Conservation (phyloP, 495 filamentous ascomycete genomes). For the Penicillium lagena region DNA sequence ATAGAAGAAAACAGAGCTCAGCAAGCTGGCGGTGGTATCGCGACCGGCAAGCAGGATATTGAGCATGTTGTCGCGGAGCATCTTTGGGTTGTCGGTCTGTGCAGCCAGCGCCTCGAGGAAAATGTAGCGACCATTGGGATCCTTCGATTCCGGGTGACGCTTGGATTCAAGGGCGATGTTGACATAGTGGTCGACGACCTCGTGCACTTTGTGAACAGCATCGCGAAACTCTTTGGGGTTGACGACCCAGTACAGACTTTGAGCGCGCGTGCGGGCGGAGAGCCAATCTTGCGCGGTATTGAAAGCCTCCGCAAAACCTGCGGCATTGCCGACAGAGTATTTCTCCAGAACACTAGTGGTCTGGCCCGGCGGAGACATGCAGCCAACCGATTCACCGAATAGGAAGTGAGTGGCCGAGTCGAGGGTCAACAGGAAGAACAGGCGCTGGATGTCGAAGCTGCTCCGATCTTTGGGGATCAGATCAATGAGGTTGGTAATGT, state of each 20-base stretch:
- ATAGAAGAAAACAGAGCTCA: conserved; percentile 56
- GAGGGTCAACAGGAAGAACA: conserved; percentile 57
- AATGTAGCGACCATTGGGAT: conserved; percentile 41
- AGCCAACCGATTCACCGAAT: conserved; percentile 50
- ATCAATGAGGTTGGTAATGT: conserved; percentile 48
- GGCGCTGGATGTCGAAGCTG: conserved; percentile 53
- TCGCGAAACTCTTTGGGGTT: conserved; percentile 30
- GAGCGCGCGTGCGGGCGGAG: conserved; percentile 16
- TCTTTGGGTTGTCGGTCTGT: conserved; percentile 48
- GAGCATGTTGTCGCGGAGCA: conserved; percentile 56
- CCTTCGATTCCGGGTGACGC: conserved; percentile 18
- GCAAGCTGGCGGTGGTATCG: conserved; percentile 63
- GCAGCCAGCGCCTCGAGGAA: conserved; percentile 59
- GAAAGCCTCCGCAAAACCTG: conserved; percentile 43
- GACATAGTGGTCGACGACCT: conserved; percentile 45
- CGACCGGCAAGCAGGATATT: conserved; percentile 60
- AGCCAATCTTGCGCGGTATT: conserved; percentile 36
- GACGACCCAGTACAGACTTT: conserved; percentile 34
- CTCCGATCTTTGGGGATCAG: conserved; percentile 37
- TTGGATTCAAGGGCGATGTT: conserved; percentile 34
- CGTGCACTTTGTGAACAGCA: conserved; percentile 32
- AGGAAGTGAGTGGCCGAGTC: conserved; percentile 66
- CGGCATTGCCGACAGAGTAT: conserved; percentile 25
- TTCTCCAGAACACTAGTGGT: conserved; percentile 21
- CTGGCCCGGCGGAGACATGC: conserved; percentile 20